These are phyloP conservation scores for Aplosporella prunicola DNA, from an alignment of 2,329 filamentous ascomycete species.

Conservation along the genomic window DNA sequence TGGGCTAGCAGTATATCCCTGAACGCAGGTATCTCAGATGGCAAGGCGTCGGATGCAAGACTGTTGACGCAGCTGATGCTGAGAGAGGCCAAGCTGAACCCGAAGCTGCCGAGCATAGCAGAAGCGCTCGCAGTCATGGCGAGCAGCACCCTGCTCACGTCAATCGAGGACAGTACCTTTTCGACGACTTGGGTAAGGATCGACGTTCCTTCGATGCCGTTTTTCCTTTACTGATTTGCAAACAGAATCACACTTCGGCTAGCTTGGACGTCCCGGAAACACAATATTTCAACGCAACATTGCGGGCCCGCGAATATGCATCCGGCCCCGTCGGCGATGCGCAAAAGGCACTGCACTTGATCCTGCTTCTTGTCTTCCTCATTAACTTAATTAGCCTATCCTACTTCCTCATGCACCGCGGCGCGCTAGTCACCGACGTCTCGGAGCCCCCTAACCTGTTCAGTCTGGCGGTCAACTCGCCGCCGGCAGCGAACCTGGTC, in stretches of 20 bases:
- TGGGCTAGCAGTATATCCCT: constrained; percentile 36
- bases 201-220: background rate
- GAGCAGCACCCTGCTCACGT: constrained; percentile 55
- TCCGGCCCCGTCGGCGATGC: constrained; percentile 53
- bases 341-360: constrained; percentile 57
- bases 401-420: constrained; percentile 51
- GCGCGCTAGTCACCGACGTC: constrained; percentile 68
- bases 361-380: constrained; percentile 56
- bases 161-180: constrained; percentile 51
- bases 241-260: constrained; percentile 26
- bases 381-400: constrained; percentile 57
- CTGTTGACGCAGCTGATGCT: constrained; percentile 37
- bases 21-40: constrained; percentile 34
- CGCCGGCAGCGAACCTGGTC: constrained; percentile 24
- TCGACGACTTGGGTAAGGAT: constrained; percentile 37
- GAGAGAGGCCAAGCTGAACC: constrained; percentile 34
- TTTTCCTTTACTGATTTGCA: constrained; percentile 2
- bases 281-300: constrained; percentile 53
- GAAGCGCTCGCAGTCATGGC: constrained; percentile 65
- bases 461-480: constrained; percentile 58
- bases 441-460: constrained; percentile 71
- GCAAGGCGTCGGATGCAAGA: constrained; percentile 34
- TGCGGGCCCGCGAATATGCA: constrained; percentile 60
- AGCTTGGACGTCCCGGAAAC: constrained; percentile 38
- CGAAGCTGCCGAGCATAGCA: constrained; percentile 54